Evolutionary conservation across 2,329 filamentous ascomycete species (phyloP).

Genomic region (Xylaria multiplex): DNA sequence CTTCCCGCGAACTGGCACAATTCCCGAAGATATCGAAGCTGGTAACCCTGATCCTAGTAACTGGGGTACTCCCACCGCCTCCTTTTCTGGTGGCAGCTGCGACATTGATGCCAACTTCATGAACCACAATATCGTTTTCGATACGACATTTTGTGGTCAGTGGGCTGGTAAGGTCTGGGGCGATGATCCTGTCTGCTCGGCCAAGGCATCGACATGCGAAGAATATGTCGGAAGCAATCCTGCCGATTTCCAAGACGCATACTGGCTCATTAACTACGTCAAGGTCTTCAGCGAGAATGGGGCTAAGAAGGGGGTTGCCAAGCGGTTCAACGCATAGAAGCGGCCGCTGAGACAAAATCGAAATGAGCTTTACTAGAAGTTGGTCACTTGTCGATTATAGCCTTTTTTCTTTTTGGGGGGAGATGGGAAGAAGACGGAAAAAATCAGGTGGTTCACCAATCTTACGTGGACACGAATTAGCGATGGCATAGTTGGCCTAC

Average conservation of each 20-base stretch:
- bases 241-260: slow-evolving; percentile 74
- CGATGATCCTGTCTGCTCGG: slow-evolving; percentile 64
- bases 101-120: slow-evolving; percentile 76
- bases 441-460: slow-evolving; percentile 21
- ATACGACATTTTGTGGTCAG: slow-evolving; percentile 86
- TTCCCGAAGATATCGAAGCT: slow-evolving; percentile 71
- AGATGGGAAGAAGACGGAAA: not conserved
- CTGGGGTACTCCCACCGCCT: slow-evolving; percentile 77
- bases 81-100: slow-evolving; percentile 74
- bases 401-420: not conserved
- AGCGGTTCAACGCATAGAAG: slow-evolving; percentile 41
- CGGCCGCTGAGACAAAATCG: slow-evolving; percentile 11
- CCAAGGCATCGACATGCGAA: slow-evolving; percentile 72
- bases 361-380: slow-evolving; percentile 17
- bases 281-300: slow-evolving; percentile 63
- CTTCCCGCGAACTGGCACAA: slow-evolving; percentile 70
- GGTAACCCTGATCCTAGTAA: slow-evolving; percentile 69
- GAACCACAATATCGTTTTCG: slow-evolving; percentile 79
- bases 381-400: slow-evolving; percentile 14
- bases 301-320: slow-evolving; percentile 27
- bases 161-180: slow-evolving; percentile 82
- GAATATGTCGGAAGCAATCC: slow-evolving; percentile 79
- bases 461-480: slow-evolving; percentile 30
- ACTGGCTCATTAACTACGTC: slow-evolving; percentile 80
- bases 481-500: slow-evolving; percentile 21